Conservation (phyloP, 2,329 filamentous ascomycete species). For the Acrocalymma vagum region DNA sequence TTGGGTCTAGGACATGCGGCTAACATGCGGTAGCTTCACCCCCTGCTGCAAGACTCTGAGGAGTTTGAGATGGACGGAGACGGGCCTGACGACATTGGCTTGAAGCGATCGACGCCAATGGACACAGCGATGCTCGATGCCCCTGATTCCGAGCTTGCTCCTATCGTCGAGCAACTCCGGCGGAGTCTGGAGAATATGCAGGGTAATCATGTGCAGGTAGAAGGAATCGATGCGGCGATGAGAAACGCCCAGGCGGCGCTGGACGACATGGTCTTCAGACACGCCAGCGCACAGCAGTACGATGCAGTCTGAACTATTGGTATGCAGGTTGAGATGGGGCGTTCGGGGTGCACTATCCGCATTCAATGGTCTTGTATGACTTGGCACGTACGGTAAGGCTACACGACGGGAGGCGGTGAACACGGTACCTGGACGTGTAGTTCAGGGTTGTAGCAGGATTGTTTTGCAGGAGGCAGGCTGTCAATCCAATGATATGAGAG, state of each 20-base stretch:
- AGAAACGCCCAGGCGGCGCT: slow-evolving; percentile 38
- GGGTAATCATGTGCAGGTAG: slow-evolving; percentile 46
- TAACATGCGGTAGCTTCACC: slow-evolving; percentile 42
- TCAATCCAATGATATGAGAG: slow-evolving; percentile 35
- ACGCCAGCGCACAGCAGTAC: slow-evolving; percentile 40
- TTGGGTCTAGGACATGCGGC: slow-evolving; percentile 14
- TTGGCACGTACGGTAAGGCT: slow-evolving; percentile 23
- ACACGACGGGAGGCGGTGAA: slow-evolving; percentile 18
- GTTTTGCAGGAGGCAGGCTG: slow-evolving; percentile 25
- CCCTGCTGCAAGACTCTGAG: slow-evolving; percentile 33
- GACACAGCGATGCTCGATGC: slow-evolving; percentile 33
- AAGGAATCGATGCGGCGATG: slow-evolving; percentile 43
- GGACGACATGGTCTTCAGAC: slow-evolving; percentile 45
- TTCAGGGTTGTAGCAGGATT: slow-evolving; percentile 20
- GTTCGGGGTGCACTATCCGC: slow-evolving; percentile 22
- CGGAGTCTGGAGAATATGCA: slow-evolving; percentile 50
- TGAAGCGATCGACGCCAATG: slow-evolving; percentile 27
- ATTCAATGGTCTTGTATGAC: slow-evolving; percentile 26
- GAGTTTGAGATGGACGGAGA: slow-evolving; percentile 27
- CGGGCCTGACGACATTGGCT: slow-evolving; percentile 39
- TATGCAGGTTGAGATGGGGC: slow-evolving; percentile 32
- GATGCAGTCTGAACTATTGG: slow-evolving; percentile 39
- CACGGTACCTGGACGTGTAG: slow-evolving; percentile 26
- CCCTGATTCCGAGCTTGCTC: slow-evolving; percentile 40
- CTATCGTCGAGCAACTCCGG: slow-evolving; percentile 46